phyloP scores from a whole-genome alignment of 2,329 filamentous ascomycete genomes.

The Orbilia quercus region DNA sequence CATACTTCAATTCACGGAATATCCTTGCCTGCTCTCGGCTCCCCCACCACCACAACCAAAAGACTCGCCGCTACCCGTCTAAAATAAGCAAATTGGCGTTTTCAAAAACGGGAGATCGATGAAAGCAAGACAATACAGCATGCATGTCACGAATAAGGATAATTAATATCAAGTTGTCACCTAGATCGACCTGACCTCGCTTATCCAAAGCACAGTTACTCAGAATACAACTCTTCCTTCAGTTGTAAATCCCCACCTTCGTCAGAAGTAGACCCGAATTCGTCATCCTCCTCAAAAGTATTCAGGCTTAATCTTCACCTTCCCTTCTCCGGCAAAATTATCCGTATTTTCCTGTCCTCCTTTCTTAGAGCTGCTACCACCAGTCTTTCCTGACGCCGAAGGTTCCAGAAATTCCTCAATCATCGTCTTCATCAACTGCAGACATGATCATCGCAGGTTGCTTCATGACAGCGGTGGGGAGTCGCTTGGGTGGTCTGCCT shows the following conservation, averaged over 20 bases:
- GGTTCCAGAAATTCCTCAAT: constrained; percentile 6
- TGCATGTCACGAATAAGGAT: too few relatives aligned
- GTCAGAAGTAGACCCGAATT: not conserved
- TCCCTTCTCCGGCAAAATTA: not conserved
- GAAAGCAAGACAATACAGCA: too few relatives aligned
- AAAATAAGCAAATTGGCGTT: too few relatives aligned
- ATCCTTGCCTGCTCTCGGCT: too few relatives aligned
- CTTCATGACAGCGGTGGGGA: not conserved
- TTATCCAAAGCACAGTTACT: not conserved
- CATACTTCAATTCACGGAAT: too few relatives aligned
- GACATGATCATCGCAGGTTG: not conserved
- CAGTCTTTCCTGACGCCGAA: not conserved
- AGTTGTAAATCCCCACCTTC: not conserved
- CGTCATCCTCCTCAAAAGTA: not conserved
- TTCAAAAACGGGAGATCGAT: too few relatives aligned
- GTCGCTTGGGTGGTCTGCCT: constrained; percentile 36
- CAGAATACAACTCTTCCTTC: constrained; percentile 2
- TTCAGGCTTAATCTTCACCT: not conserved
- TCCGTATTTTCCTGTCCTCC: not conserved
- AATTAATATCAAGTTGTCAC: too few relatives aligned
- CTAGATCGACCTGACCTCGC: too few relatives aligned
- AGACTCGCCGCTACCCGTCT: too few relatives aligned
- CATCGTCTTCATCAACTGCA: constrained; percentile 3
- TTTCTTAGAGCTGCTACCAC: not conserved
- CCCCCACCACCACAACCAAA: too few relatives aligned